Conservation (phyloP, 345 rosid species). For the Euphorbia peplus region DNA sequence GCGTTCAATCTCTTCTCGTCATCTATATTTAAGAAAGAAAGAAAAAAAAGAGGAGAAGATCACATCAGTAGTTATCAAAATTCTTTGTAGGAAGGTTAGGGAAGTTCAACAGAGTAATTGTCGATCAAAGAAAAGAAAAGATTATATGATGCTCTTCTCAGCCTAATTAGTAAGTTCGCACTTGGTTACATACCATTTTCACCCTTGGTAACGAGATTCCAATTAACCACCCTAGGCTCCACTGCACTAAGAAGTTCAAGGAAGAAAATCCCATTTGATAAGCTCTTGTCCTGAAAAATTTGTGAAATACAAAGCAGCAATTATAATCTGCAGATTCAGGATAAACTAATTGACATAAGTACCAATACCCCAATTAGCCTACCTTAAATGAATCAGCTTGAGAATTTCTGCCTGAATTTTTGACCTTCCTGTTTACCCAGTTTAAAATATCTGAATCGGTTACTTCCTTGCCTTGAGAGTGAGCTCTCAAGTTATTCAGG, state of each 20-base stretch:
- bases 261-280: slow-evolving; percentile 77
- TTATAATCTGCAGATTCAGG: not conserved
- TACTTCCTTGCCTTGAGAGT: slow-evolving; percentile 71
- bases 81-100: not conserved
- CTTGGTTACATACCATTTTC: slow-evolving; percentile 55
- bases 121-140: no score
- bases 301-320: not conserved
- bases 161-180: not conserved
- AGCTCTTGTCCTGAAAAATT: slow-evolving; percentile 68
- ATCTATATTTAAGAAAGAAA: slow-evolving; percentile 30
- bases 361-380: slow-evolving; percentile 12
- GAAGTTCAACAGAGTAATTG: not conserved
- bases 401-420: slow-evolving; percentile 53
- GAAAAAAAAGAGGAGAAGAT: no score
- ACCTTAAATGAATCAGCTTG: slow-evolving; percentile 82
- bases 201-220: slow-evolving; percentile 96
- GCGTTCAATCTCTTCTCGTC: slow-evolving; percentile 94
- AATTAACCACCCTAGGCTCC: slow-evolving; percentile 94
- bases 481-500: slow-evolving; percentile 73
- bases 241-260: slow-evolving; percentile 83
- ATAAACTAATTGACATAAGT: not conserved
- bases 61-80: not conserved
- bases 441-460: slow-evolving; percentile 69
- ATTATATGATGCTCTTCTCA: not conserved
- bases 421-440: slow-evolving; percentile 78